A percentile compares a stretch with the other conserved stretches of the same genome.
These are phyloP conservation scores for Cytospora mali DNA, from an alignment of 2,329 filamentous ascomycete species.

Conservation along the genomic window DNA sequence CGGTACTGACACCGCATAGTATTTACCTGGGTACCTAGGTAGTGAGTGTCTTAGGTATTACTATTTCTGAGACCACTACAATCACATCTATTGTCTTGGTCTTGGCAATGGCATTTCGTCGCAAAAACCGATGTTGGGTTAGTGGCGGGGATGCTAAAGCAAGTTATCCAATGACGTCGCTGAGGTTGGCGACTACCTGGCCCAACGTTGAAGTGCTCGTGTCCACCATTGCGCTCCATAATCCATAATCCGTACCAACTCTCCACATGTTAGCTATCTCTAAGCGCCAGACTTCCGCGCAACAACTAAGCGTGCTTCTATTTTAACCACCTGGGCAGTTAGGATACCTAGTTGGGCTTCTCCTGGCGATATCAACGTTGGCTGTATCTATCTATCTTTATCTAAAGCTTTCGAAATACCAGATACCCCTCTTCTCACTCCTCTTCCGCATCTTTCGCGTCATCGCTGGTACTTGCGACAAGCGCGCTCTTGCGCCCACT, in stretches of 20 bases:
- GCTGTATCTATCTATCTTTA: background rate
- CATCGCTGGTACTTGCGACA: conserved; percentile 4
- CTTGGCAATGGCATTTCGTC: background rate
- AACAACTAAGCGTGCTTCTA: conserved; percentile 4
- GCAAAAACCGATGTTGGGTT: background rate
- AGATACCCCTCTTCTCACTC: conserved; percentile 1
- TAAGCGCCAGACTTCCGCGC: conserved; percentile 14
- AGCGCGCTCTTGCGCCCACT: background rate
- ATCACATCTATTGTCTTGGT: too few species aligned
- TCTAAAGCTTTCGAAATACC: background rate
- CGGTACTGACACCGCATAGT: too few species aligned
- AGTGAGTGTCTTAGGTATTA: too few species aligned
- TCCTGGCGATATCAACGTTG: background rate
- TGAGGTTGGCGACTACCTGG: conserved; percentile 5
- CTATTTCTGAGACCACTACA: background rate
- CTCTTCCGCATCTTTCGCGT: background rate
- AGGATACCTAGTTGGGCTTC: background rate
- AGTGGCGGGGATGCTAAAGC: background rate
- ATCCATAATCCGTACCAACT: background rate
- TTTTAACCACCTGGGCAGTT: background rate
- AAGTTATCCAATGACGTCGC: conserved; percentile 24
- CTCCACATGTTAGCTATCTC: conserved; percentile 7
- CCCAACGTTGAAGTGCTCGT: too few species aligned
- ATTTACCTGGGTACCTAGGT: too few species aligned
- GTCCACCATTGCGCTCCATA: too few species aligned